phyloP scores from a whole-genome alignment of 2,329 filamentous ascomycete species.

The Emericellopsis cladophorae region DNA sequence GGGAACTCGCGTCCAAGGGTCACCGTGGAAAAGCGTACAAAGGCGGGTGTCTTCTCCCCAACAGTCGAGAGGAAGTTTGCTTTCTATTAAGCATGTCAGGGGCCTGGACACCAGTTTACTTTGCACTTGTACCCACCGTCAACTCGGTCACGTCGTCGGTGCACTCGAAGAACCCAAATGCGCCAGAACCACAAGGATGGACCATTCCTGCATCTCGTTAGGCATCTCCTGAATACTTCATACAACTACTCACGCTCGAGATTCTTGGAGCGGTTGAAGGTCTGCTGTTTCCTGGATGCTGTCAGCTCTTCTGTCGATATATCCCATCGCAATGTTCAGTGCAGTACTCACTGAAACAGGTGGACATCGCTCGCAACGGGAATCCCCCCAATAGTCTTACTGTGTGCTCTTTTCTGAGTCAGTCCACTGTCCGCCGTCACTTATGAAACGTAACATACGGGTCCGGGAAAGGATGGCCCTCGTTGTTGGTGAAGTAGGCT shows the following conservation, averaged over 20 bases:
- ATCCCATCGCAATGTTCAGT: too few species aligned
- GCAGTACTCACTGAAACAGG: conserved; percentile 25
- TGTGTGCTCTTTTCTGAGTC: conserved; percentile 17
- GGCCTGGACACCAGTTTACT: not conserved
- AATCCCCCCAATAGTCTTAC: conserved; percentile 39
- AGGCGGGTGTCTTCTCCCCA: conserved; percentile 40
- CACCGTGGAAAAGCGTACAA: conserved; percentile 70
- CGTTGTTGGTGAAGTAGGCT: conserved; percentile 41
- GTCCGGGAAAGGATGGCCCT: conserved; percentile 37
- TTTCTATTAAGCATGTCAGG: conserved; percentile 7
- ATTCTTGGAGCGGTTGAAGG: conserved; percentile 42
- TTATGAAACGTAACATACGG: conserved; percentile 11
- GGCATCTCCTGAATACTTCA: too few species aligned
- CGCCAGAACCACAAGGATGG: conserved; percentile 35
- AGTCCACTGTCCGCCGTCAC: not conserved
- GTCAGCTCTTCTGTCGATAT: too few species aligned
- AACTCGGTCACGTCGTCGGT: conserved; percentile 55
- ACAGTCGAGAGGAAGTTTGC: conserved; percentile 44
- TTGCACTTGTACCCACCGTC: conserved; percentile 22
- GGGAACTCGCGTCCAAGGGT: conserved; percentile 62
- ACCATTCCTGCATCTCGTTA: conserved; percentile 8
- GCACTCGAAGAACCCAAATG: conserved; percentile 57
- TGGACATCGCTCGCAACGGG: conserved; percentile 36
- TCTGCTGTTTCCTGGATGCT: conserved; percentile 29
- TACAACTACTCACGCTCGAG: conserved; percentile 21